A percentile compares a stretch with the other conserved stretches of the same genome.
Conservation (phyloP, 345 rosid genomes). For the Microcos paniculata region DNA sequence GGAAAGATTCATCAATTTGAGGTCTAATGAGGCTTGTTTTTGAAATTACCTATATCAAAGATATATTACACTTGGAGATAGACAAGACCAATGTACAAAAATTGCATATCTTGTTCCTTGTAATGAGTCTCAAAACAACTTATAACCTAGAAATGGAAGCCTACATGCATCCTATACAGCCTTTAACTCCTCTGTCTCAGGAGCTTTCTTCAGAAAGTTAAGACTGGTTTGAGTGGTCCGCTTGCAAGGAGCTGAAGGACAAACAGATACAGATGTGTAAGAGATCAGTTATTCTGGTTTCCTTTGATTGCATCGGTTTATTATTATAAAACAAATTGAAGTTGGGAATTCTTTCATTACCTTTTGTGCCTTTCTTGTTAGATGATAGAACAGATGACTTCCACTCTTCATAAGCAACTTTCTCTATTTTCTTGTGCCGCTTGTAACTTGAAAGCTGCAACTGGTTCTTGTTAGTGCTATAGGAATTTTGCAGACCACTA, state of each 20-base stretch:
- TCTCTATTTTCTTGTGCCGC: constrained; percentile 59
- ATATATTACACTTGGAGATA: background rate
- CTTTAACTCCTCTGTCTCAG: constrained; percentile 39
- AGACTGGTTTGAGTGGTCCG: constrained; percentile 59
- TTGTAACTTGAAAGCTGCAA: constrained; percentile 67
- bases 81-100: background rate
- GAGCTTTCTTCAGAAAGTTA: constrained; percentile 43
- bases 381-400: constrained; percentile 66
- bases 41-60: too few species aligned
- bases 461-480: background rate
- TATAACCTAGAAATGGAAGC: background rate
- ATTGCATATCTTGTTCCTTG: background rate
- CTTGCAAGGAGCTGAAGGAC: constrained; percentile 56
- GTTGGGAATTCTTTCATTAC: constrained; percentile 23
- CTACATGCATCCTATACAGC: constrained; percentile 22
- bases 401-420: constrained; percentile 70
- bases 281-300: background rate
- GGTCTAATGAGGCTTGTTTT: too few species aligned
- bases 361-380: constrained; percentile 44
- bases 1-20: too few species aligned
- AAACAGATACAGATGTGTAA: background rate
- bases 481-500: background rate
- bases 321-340: background rate
- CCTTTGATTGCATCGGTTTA: background rate
- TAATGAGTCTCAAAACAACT: background rate